A percentile compares a stretch with the other conserved stretches of the same genome.
Evolutionary conservation across 768 basidiomycete genomes (phyloP).

Genomic region (Suillus bovinus): DNA sequence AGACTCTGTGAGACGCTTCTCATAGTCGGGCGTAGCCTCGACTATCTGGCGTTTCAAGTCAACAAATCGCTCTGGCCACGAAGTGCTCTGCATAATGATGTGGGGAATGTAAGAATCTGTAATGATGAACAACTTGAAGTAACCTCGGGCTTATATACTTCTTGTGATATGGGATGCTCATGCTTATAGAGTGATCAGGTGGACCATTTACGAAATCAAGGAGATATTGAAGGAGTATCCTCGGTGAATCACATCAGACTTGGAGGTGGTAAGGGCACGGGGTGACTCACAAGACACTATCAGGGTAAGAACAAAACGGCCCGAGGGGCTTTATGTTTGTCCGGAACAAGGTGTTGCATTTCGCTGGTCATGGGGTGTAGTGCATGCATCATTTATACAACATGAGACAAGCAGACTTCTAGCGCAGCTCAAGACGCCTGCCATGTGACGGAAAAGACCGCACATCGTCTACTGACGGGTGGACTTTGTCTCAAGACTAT

Average conservation of each 20-base stretch:
- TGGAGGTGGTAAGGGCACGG: not conserved
- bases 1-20: slow-evolving; percentile 47
- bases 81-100: slow-evolving; percentile 8
- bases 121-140: not conserved
- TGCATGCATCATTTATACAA: not conserved
- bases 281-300: not conserved
- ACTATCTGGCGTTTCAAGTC: slow-evolving; percentile 63
- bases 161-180: slow-evolving; percentile 12
- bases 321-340: not conserved
- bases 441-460: not conserved
- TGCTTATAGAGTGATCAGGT: not conserved
- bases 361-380: not conserved
- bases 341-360: not conserved
- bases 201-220: slow-evolving; percentile 9
- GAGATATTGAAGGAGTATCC: not conserved
- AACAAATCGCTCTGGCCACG: slow-evolving; percentile 44
- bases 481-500: not conserved
- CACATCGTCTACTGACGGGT: too few relatives aligned
- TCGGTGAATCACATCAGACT: not conserved
- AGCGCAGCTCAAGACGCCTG: not conserved
- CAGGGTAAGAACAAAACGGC: not conserved
- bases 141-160: not conserved
- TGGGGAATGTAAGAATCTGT: not conserved
- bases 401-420: not conserved
- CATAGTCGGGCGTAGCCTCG: slow-evolving; percentile 40